These are phyloP conservation scores for Tetragonia tetragonoides DNA, from an alignment of 148 eudicot genomes.

Conservation along the genomic window DNA sequence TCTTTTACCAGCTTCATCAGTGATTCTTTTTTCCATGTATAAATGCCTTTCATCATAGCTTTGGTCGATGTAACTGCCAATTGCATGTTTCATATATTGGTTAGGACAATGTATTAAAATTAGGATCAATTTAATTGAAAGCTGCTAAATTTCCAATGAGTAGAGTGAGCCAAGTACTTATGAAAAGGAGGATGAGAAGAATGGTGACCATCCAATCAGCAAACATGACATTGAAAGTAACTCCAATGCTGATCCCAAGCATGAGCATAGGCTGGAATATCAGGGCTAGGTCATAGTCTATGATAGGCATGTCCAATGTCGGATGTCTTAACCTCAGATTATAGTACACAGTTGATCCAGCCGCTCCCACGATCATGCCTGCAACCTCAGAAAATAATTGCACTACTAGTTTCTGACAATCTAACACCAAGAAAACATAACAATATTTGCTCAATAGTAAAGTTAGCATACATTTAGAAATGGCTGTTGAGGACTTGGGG, in stretches of 20 bases:
- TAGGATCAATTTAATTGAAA: background rate
- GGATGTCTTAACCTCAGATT: slow-evolving; percentile 61
- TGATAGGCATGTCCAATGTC: slow-evolving; percentile 57
- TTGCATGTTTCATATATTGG: background rate
- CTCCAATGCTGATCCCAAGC: slow-evolving; percentile 72
- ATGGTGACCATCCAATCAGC: slow-evolving; percentile 80
- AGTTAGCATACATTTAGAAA: slow-evolving; percentile 49
- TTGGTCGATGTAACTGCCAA: slow-evolving; percentile 53
- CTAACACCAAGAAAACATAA: background rate
- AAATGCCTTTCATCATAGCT: slow-evolving; percentile 51
- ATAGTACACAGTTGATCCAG: slow-evolving; percentile 58
- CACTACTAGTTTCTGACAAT: background rate
- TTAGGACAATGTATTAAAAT: background rate
- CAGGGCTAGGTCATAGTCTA: slow-evolving; percentile 67
- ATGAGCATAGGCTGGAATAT: slow-evolving; percentile 75
- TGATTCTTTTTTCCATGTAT: slow-evolving; percentile 66
- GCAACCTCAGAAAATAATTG: background rate
- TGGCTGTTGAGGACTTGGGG: slow-evolving; percentile 63
- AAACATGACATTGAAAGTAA: slow-evolving; percentile 60
- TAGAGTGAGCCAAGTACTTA: slow-evolving; percentile 32
- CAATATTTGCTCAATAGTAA: background rate
- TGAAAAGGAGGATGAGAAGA: slow-evolving; percentile 57
- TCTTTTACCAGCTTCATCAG: slow-evolving; percentile 41
- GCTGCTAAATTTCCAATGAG: background rate
- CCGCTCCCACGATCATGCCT: slow-evolving; percentile 83